Percentiles rank a stretch among this genome's conserved stretches.
These are phyloP conservation scores for Wilcoxina mikolae DNA, from an alignment of 495 filamentous ascomycete species.

Conservation along the genomic window DNA sequence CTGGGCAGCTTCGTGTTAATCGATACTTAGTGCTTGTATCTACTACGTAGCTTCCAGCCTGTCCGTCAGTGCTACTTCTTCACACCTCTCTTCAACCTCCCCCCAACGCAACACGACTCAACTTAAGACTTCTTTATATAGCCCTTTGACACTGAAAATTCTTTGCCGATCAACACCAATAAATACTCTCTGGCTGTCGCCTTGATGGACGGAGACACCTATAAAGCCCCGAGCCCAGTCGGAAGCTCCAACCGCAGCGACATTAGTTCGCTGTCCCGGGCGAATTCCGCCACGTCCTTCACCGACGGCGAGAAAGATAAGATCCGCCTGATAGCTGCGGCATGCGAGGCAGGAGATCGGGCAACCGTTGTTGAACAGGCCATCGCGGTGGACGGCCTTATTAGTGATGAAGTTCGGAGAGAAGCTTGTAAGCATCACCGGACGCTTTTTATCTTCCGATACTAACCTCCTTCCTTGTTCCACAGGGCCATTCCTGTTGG, in stretches of 20 bases:
- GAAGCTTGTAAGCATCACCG: constrained; percentile 55
- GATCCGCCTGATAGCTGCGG: constrained; percentile 43
- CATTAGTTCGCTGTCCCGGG: neutral
- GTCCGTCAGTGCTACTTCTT: too few relatives aligned
- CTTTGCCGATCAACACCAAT: too few relatives aligned
- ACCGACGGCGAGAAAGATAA: constrained; percentile 23
- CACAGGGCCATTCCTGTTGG: constrained; percentile 25
- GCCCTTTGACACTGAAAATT: too few relatives aligned
- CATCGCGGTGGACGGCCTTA: constrained; percentile 56
- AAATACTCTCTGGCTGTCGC: neutral
- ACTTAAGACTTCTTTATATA: too few relatives aligned
- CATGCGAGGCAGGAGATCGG: constrained; percentile 52
- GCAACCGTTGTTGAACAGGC: constrained; percentile 50
- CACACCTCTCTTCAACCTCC: too few relatives aligned
- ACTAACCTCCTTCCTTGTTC: constrained; percentile 2
- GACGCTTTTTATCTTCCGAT: neutral
- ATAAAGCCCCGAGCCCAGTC: neutral
- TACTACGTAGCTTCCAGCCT: too few relatives aligned
- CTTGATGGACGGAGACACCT: neutral
- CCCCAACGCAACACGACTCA: too few relatives aligned
- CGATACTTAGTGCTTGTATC: too few relatives aligned
- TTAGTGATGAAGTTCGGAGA: constrained; percentile 65
- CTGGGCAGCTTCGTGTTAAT: too few relatives aligned
- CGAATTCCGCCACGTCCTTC: neutral
- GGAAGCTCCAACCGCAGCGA: neutral